Base-by-base conservation (phyloP, 2,329 filamentous ascomycete species). In the Trichoderma aggressivum region DNA sequence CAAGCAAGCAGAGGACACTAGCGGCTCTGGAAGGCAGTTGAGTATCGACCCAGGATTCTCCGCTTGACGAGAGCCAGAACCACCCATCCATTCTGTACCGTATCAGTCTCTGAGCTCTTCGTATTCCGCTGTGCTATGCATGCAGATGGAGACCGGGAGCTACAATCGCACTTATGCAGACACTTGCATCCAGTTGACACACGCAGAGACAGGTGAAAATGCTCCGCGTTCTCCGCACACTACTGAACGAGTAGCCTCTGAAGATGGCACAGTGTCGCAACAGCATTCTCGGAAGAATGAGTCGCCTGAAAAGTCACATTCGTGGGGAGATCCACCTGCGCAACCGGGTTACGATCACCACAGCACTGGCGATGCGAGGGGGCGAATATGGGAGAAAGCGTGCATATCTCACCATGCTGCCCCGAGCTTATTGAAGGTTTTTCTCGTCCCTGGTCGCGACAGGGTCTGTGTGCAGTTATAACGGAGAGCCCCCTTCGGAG, bases 81-180 rank as follows among this genome's bases (percentile, higher is more conserved):
- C 70, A 55, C 63, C 43, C 56, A 53, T 60, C 50, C 60, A 60
- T 66, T 60, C 53, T 68, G 36, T 14, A 14, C 70, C 70, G 70
- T 64, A 61, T 71, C 70, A 67, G 32, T 43, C 10, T 24, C 47
- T 30, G 21, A 32, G 36, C 63, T 39, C 47, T 71, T 71, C 70
- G 70, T 71, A 71, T 71, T 71, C 62, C 36, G 55, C 10, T 60
- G 61, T 55, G 55, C 10, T 60, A 67, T 71, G 70, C 70, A 71
- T 71, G 62, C 39, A 66, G 47, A 60, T 61, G 70, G 70, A 66
- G 70, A 66, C 70, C 70, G 70, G 62, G 53, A 64, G 63, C 70
- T 66, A 71, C 47, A 59, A 63, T 69, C 56, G 65, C 28, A 50
- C 65, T 53, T 69, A 69, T 61, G 65, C 65, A 69, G 65, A 60